A percentile compares a stretch with the other conserved stretches of the same genome.
Evolutionary conservation across 2,329 filamentous ascomycete genomes (phyloP).

Genomic region (Apiospora marii): DNA sequence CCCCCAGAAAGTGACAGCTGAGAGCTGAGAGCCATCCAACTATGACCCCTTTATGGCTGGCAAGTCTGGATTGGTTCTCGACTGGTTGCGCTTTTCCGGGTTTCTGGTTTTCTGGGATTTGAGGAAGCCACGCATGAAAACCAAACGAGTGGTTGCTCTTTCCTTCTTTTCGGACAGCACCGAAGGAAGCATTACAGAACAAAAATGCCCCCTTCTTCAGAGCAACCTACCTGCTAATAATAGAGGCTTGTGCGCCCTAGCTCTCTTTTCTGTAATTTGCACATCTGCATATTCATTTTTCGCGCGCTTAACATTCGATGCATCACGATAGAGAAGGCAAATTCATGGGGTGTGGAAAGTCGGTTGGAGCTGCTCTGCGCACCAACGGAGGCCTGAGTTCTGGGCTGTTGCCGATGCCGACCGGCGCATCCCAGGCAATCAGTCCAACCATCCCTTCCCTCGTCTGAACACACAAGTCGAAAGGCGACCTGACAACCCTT

Average conservation of each 20-base stretch:
- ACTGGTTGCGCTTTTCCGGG: not conserved
- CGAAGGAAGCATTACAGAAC: not conserved
- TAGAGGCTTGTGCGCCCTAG: not conserved
- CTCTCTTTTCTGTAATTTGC: not conserved
- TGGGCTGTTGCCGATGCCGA: not conserved
- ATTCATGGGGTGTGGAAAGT: not conserved
- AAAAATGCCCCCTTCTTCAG: not conserved
- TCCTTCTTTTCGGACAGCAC: slow-evolving; percentile 8
- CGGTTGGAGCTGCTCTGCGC: not conserved
- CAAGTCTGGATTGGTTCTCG: not conserved
- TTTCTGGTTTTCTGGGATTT: not conserved
- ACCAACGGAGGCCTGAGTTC: not conserved
- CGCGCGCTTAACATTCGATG: not conserved
- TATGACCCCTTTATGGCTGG: not conserved
- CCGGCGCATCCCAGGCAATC: not conserved
- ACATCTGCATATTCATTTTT: not conserved
- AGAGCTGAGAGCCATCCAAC: not conserved
- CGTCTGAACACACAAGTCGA: not conserved
- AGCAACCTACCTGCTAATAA: not conserved
- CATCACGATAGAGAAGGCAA: not conserved
- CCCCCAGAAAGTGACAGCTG: not conserved
- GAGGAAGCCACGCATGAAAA: slow-evolving; percentile 18
- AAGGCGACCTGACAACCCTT: not conserved
- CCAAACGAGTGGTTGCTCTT: not conserved
- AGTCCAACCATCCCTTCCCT: not conserved